A percentile compares a stretch with the other conserved stretches of the same genome.
These are phyloP conservation scores for Cokeromyces recurvatus DNA, from an alignment of 371 early-diverging fungal genomes.

Conservation along the genomic window DNA sequence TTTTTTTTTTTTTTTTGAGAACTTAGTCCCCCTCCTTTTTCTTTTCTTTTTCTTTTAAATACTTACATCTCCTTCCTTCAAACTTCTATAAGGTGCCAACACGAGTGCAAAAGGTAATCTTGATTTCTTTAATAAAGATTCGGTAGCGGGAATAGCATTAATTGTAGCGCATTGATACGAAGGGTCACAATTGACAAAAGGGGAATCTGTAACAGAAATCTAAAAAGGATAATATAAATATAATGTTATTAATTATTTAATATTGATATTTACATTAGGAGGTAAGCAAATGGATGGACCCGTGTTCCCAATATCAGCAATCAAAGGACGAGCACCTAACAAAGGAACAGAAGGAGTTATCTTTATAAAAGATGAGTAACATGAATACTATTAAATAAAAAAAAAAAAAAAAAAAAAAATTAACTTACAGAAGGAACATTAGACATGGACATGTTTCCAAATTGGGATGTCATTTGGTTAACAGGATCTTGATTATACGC, in stretches of 20 bases:
- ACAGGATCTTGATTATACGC: slow-evolving; percentile 25
- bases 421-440: slow-evolving; percentile 11
- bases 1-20: not conserved
- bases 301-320: slow-evolving; percentile 50
- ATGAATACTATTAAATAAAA: too few species aligned
- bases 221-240: slow-evolving; percentile 10
- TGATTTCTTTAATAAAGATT: slow-evolving; percentile 76
- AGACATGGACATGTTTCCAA: slow-evolving; percentile 38
- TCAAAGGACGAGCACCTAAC: slow-evolving; percentile 53
- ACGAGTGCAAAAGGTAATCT: slow-evolving; percentile 86
- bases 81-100: slow-evolving; percentile 77
- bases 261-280: slow-evolving; percentile 46
- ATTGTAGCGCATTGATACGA: slow-evolving; percentile 87
- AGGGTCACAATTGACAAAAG: slow-evolving; percentile 64
- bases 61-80: slow-evolving; percentile 52
- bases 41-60: not conserved
- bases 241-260: too few species aligned
- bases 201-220: slow-evolving; percentile 70
- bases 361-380: not conserved
- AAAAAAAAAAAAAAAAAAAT: not conserved
- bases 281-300: slow-evolving; percentile 58
- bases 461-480: slow-evolving; percentile 36
- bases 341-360: slow-evolving; percentile 38
- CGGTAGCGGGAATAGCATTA: slow-evolving; percentile 82
- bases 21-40: not conserved